Conservation (phyloP, 306 rosid species). For the Potentilla sterilis region DNA sequence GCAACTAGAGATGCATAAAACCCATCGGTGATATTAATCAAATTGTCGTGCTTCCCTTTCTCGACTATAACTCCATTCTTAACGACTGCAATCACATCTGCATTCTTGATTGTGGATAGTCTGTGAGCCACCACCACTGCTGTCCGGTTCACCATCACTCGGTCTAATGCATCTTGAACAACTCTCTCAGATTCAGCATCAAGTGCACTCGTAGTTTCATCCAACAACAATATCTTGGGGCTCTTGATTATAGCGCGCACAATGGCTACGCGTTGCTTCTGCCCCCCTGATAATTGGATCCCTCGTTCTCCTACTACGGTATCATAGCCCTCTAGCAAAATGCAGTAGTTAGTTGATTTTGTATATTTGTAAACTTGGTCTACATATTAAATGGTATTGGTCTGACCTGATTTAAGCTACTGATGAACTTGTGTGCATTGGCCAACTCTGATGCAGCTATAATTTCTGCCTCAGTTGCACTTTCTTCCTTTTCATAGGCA, state of each 20-base stretch:
- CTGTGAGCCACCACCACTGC: conserved; percentile 85
- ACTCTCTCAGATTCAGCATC: conserved; percentile 86
- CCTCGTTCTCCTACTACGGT: conserved; percentile 85
- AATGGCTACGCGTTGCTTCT: conserved; percentile 81
- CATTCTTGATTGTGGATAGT: conserved; percentile 76
- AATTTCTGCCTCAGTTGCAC: conserved; percentile 75
- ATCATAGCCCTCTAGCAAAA: conserved; percentile 60
- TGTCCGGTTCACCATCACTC: conserved; percentile 72
- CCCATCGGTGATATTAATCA: conserved; percentile 59
- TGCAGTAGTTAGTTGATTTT: neutral
- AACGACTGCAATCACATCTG: conserved; percentile 80
- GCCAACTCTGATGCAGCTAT: conserved; percentile 66
- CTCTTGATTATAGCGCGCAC: conserved; percentile 78
- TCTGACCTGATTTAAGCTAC: conserved; percentile 62
- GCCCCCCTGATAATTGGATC: conserved; percentile 79
- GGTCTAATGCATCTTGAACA: conserved; percentile 85
- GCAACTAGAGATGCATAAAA: conserved; percentile 78
- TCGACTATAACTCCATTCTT: conserved; percentile 83
- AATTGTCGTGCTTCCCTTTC: conserved; percentile 69
- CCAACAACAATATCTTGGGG: conserved; percentile 72
- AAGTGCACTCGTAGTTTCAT: conserved; percentile 88
- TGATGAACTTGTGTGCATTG: conserved; percentile 82
- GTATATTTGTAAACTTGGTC: neutral
- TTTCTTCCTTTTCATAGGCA: conserved; percentile 75
- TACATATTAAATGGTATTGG: neutral